Evolutionary conservation across 352 stramenopile genomes (phyloP).

Genomic region (Lagenidium giganteum): DNA sequence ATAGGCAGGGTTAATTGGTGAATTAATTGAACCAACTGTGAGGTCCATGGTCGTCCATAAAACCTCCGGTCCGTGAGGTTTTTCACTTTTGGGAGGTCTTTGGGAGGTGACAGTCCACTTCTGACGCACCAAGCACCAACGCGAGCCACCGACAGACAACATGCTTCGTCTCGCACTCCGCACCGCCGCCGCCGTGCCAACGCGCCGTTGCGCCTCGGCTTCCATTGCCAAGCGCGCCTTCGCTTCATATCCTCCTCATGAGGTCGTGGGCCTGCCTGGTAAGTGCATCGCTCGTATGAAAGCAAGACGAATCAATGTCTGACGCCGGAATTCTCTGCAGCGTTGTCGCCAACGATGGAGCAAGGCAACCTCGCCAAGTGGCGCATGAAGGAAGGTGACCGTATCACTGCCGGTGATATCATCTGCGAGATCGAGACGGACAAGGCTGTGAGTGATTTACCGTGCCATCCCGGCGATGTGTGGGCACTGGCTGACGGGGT

Average conservation of each 20-base stretch:
- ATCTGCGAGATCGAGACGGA: conserved; percentile 98
- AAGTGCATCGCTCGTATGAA: conserved; percentile 5
- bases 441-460: conserved; percentile 86
- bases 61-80: too few species aligned
- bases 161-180: conserved; percentile 68
- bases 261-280: conserved; percentile 79
- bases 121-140: too few species aligned
- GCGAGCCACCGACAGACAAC: too few species aligned
- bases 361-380: conserved; percentile 94
- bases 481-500: neutral
- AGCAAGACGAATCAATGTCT: too few species aligned
- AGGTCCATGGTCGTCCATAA: too few species aligned
- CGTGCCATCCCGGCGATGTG: too few species aligned
- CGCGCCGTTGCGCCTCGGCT: conserved; percentile 29
- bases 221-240: conserved; percentile 35
- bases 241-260: conserved; percentile 68
- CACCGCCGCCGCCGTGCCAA: conserved; percentile 27
- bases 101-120: too few species aligned
- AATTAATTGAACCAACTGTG: too few species aligned
- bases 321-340: too few species aligned
- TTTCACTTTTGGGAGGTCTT: too few species aligned
- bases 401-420: conserved; percentile 91
- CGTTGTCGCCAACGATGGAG: conserved; percentile 98
- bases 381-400: conserved; percentile 91
- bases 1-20: too few species aligned